phyloP scores from a whole-genome alignment of 1,284 basidiomycete genomes.

The Apiotrichum sp. region DNA sequence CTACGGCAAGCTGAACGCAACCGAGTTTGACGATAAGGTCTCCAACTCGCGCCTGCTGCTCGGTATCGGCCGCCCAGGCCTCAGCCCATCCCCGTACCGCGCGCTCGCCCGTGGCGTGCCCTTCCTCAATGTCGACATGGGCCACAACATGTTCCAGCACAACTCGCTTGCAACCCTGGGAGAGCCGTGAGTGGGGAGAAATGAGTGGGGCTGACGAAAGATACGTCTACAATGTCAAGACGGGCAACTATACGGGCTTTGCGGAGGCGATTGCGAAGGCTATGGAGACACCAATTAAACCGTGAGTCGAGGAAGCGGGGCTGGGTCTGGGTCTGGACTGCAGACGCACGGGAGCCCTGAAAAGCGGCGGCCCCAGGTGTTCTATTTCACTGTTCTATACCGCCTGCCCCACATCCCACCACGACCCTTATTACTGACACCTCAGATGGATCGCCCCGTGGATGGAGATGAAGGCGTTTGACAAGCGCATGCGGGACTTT shows the following conservation, averaged over 20 bases:
- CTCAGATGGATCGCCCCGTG: background rate
- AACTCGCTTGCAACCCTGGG: too few species aligned
- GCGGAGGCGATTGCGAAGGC: background rate
- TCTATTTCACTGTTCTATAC: too few species aligned
- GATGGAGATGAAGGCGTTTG: slow-evolving; percentile 10
- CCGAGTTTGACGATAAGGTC: slow-evolving; percentile 2
- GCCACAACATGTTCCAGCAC: too few species aligned
- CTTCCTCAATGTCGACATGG: background rate
- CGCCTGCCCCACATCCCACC: too few species aligned
- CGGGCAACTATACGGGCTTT: too few species aligned
- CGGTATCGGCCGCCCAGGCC: slow-evolving; percentile 20
- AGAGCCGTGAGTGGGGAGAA: too few species aligned
- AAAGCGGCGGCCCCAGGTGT: too few species aligned
- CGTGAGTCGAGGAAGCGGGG: background rate
- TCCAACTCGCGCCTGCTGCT: slow-evolving; percentile 16
- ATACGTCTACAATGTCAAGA: too few species aligned
- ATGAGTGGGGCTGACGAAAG: too few species aligned
- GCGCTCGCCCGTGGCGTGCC: slow-evolving; percentile 7
- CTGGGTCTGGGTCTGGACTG: background rate
- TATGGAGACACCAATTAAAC: slow-evolving; percentile 14
- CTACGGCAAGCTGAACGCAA: slow-evolving; percentile 15
- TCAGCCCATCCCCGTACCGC: slow-evolving; percentile 20
- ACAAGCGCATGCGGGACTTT: slow-evolving; percentile 14
- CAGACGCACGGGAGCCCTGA: too few species aligned
- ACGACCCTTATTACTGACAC: too few species aligned